Base-by-base conservation (phyloP, 1,139 yeast species). In the Meyerozyma carpophila region DNA sequence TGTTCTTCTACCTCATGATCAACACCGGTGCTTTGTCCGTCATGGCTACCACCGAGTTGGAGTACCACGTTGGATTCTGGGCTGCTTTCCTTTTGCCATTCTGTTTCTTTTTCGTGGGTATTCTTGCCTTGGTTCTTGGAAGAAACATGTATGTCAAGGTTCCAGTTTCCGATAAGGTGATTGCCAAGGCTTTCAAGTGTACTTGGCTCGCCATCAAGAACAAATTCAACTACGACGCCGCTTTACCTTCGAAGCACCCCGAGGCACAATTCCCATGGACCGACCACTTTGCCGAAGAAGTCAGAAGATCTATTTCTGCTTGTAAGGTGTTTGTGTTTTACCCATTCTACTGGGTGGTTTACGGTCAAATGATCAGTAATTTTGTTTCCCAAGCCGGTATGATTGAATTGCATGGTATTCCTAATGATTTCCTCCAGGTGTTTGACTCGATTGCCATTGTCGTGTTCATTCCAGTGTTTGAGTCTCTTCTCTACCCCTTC, bases 331-430 rank as follows among this genome's bases (percentile, higher is more conserved):
- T 81, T 57, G 56, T 73, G 28, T 77, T 76, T 63, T 81, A 72
- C 63, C 86, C 86, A 29, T 64, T 82, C 42, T 82, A 77, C 67
- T 82, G 87, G 87, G 70, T 81, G 39, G 82, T 77, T 31, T 81
- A 81, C 59, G 82, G 83, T 27, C 86, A 82, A 63, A 81, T 81
- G 84, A 56, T 75, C 45, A 79, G 77, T 63, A 82, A 81, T 61
- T 79, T 82, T 51, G 73, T 81, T 43, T 73, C 84, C 29, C 85
- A 79, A 58, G 86, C 87, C 36, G 85, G 79, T 45, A 67, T 70
- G 55, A 81, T 81, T 85, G 76, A 78, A 56, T 65, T 73, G 44
- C 84, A 81, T 58, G 79, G 80, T 8, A 69, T 82, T 49, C 87
- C 88, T 46, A 82, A 81, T 58, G 88, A 82, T 65, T 64, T 81